A percentile compares a stretch with the other conserved stretches of the same genome.
These are phyloP conservation scores for Daedaleopsis nitida DNA, from an alignment of 768 basidiomycete species.

Conservation along the genomic window DNA sequence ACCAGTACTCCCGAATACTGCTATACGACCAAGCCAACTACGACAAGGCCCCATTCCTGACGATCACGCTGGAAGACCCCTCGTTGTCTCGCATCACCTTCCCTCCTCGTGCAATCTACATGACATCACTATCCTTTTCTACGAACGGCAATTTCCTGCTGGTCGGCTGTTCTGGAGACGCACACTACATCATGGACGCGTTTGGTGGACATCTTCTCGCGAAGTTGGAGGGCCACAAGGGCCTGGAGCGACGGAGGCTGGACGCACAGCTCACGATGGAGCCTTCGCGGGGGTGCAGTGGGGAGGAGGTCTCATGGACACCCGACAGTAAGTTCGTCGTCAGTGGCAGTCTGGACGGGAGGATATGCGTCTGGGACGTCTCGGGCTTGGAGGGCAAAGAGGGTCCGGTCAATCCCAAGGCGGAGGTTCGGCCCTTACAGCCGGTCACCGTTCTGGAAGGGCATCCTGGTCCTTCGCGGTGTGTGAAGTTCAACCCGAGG, in stretches of 20 bases:
- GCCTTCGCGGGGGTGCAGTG: constrained; percentile 78
- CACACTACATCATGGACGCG: constrained; percentile 92
- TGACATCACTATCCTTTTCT: constrained; percentile 91
- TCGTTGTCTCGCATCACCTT: constrained; percentile 72
- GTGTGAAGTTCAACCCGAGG: constrained; percentile 89
- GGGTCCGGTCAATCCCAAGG: constrained; percentile 57
- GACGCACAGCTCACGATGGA: constrained; percentile 56
- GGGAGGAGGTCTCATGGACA: constrained; percentile 94
- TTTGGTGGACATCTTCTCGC: constrained; percentile 84
- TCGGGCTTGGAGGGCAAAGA: constrained; percentile 56
- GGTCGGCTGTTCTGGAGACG: constrained; percentile 89
- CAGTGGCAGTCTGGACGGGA: constrained; percentile 84
- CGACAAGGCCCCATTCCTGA: constrained; percentile 90
- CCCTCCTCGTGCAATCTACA: constrained; percentile 85
- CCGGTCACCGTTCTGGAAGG: constrained; percentile 65
- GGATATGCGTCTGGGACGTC: constrained; percentile 86
- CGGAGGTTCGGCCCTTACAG: constrained; percentile 51
- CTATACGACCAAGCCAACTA: constrained; percentile 85
- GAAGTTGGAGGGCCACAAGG: constrained; percentile 83
- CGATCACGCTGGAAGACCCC: constrained; percentile 81
- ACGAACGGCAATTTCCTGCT: constrained; percentile 88
- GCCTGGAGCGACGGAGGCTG: constrained; percentile 70
- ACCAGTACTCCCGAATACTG: constrained; percentile 78
- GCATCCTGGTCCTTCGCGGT: constrained; percentile 81
- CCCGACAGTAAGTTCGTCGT: constrained; percentile 92